These are phyloP conservation scores for Cutaneotrichosporon sp. DNA, from an alignment of 1,284 basidiomycete species.

Conservation along the genomic window DNA sequence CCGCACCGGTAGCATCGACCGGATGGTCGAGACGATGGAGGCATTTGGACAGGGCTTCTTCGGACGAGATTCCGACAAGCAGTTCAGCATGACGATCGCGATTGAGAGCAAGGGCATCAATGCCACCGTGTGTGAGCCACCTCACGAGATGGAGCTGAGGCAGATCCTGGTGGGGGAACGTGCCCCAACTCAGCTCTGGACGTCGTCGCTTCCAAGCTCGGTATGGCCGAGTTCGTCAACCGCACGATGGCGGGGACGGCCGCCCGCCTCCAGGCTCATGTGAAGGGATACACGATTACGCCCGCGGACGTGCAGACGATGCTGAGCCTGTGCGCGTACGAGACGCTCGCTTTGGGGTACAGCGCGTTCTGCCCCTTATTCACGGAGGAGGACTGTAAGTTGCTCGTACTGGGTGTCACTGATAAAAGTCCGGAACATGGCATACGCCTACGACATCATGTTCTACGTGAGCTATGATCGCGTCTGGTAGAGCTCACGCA, in stretches of 20 bases:
- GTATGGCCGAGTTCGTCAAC: constrained; percentile 64
- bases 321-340: constrained; percentile 67
- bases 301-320: constrained; percentile 40
- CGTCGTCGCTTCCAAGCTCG: constrained; percentile 55
- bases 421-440: constrained; percentile 68
- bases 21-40: constrained; percentile 76
- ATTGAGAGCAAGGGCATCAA: constrained; percentile 60
- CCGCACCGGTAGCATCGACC: constrained; percentile 73
- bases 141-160: constrained; percentile 19
- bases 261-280: constrained; percentile 22
- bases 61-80: constrained; percentile 71
- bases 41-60: constrained; percentile 88
- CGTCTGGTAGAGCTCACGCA: neutral
- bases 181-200: constrained; percentile 70
- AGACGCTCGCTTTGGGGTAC: constrained; percentile 87
- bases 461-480: constrained; percentile 10
- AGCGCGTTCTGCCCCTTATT: constrained; percentile 87
- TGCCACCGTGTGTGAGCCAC: constrained; percentile 52
- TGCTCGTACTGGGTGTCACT: neutral
- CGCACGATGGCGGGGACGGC: constrained; percentile 38
- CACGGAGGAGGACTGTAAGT: constrained; percentile 67
- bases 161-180: constrained; percentile 25
- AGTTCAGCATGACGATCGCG: constrained; percentile 63
- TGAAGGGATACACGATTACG: constrained; percentile 10
- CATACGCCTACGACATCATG: constrained; percentile 63